Percentiles rank a stretch among this genome's conserved stretches.
phyloP scores from a whole-genome alignment of 75 land plant genomes.

The Azolla pinnata region DNA sequence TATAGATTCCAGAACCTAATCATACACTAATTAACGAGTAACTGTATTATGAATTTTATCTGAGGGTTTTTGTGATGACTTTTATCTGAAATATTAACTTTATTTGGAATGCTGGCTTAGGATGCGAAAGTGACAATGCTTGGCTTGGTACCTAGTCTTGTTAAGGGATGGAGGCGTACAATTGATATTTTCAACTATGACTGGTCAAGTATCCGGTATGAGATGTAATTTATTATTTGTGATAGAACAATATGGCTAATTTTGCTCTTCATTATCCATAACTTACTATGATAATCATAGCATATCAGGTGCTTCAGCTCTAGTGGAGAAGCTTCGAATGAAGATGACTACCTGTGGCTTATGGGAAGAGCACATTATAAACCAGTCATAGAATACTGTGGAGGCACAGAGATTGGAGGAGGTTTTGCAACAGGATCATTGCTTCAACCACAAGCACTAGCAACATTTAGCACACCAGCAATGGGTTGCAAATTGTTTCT shows the following conservation, averaged over 20 bases:
- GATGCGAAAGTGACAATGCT: slow-evolving; percentile 96
- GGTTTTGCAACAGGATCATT: slow-evolving; percentile 83
- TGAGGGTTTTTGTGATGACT: too few relatives aligned
- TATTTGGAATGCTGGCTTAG: too few relatives aligned
- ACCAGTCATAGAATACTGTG: slow-evolving; percentile 95
- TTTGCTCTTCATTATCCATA: not conserved
- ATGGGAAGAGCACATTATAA: slow-evolving; percentile 84
- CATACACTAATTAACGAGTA: too few relatives aligned
- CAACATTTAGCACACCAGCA: slow-evolving; percentile 85
- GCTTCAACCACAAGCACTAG: slow-evolving; percentile 69
- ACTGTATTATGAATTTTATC: too few relatives aligned
- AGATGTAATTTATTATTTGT: not conserved
- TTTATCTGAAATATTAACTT: too few relatives aligned
- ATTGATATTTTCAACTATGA: slow-evolving; percentile 47
- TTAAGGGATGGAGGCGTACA: slow-evolving; percentile 74
- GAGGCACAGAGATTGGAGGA: slow-evolving; percentile 96
- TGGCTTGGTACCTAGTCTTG: slow-evolving; percentile 91
- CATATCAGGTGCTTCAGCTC: slow-evolving; percentile 75
- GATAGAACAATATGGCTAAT: not conserved
- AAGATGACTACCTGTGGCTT: slow-evolving; percentile 91
- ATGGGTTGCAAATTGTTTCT: slow-evolving; percentile 83
- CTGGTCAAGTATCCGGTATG: slow-evolving; percentile 81
- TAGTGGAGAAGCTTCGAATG: slow-evolving; percentile 91
- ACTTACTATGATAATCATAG: too few relatives aligned
- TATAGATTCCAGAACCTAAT: too few relatives aligned